phyloP scores from a whole-genome alignment of 1,284 basidiomycete species.

The Pseudomicrostroma phylloplanum region DNA sequence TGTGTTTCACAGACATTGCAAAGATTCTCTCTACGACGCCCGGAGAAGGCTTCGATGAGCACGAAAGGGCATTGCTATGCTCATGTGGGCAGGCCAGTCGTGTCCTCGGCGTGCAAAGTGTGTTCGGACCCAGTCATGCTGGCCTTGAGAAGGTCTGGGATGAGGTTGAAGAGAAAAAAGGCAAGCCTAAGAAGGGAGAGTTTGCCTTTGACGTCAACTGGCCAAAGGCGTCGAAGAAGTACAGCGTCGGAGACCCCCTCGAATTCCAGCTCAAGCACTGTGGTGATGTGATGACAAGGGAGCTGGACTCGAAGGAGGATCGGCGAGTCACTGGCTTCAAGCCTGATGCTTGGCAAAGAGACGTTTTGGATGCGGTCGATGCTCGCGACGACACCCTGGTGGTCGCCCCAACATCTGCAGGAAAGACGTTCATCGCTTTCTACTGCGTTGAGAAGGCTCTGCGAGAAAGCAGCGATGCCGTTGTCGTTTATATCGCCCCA shows the following conservation, averaged over 20 bases:
- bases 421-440: slow-evolving; percentile 69
- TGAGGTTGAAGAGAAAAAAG: slow-evolving; percentile 8
- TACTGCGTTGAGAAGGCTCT: slow-evolving; percentile 68
- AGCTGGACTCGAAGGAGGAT: slow-evolving; percentile 62
- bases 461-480: slow-evolving; percentile 60
- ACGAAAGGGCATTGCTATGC: background rate
- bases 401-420: slow-evolving; percentile 56
- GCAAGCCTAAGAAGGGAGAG: slow-evolving; percentile 8
- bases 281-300: slow-evolving; percentile 66
- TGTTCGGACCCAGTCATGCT: slow-evolving; percentile 6
- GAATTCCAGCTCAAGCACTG: slow-evolving; percentile 65
- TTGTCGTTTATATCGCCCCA: slow-evolving; percentile 67
- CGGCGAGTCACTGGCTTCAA: slow-evolving; percentile 58
- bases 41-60: background rate
- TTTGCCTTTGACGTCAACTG: slow-evolving; percentile 8
- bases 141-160: slow-evolving; percentile 5
- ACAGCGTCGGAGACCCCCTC: slow-evolving; percentile 52
- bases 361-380: slow-evolving; percentile 63
- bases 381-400: slow-evolving; percentile 60
- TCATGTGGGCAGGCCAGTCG: slow-evolving; percentile 3
- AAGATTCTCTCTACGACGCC: background rate
- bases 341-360: slow-evolving; percentile 66
- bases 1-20: background rate
- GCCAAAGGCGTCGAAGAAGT: slow-evolving; percentile 7
- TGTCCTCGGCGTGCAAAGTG: slow-evolving; percentile 5